Evolutionary conservation across 140 eudicot genomes (phyloP), one percentile per base, ranked within the genome.

Genomic region (Artemisia princeps): DNA sequence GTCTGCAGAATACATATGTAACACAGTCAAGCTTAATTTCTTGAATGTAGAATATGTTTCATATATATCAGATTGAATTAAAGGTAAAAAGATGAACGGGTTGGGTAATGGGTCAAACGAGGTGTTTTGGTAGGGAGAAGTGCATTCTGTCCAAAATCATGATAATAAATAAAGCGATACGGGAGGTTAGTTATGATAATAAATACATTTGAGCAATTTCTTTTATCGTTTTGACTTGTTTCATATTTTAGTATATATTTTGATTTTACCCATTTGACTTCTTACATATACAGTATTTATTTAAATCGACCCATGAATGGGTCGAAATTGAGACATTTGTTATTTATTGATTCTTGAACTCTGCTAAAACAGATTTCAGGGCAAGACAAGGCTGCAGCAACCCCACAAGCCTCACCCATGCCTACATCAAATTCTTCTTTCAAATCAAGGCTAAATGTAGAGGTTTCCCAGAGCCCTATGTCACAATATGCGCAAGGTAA

Each of bases 361-460:
- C 56, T 72, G 40, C 26, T 50, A 5, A 72, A 83, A 79, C 88
- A 90, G 97, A 83, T 90, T 8, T 84, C 94, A 73, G 94, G 97
- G 55, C 83, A 82, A 76, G 97, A 86, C 72, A 90, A 80, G 77
- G 74, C 87, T 65, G 60, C 79, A 14, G 14, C 65, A 30, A 87
- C 80, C 56, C 11, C 69, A 60, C 73, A 72, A 48, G 8, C 65
- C 20, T 70, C 83, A 61, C 66, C 74, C 64, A 28, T 76, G 5
- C 76, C 74, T 22, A 3, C 81, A 40, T 62, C 79, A 28, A 77
- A 62, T 2, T 19, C 68, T 40, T 61, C 78, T 42, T 58, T 62
- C 46, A 23, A 72, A 76, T 73, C 80, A 73, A 80, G 89, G 73
- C 71, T 71, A 53, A 53, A 79, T 37, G 63, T 75, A 56, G 87